These are phyloP conservation scores for Quercus berberidifolia DNA, from an alignment of 306 rosid species.

Conservation along the genomic window DNA sequence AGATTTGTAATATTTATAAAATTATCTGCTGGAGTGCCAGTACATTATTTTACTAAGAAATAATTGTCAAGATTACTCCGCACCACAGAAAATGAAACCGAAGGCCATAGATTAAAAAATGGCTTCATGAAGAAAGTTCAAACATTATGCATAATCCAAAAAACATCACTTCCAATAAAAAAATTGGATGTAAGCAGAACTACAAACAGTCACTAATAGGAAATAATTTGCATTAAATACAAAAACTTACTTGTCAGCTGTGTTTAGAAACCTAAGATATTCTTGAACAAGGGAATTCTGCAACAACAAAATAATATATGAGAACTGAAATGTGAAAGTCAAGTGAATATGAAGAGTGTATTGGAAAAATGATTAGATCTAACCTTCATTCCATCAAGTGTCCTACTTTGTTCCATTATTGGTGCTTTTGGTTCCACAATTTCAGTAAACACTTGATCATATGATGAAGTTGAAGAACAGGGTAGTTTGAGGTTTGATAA, in stretches of 20 bases:
- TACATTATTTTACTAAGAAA: too few relatives aligned
- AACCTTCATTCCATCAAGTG: slow-evolving; percentile 61
- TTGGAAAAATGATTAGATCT: background rate
- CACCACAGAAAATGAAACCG: too few relatives aligned
- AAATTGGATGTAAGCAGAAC: background rate
- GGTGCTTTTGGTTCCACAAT: slow-evolving; percentile 67
- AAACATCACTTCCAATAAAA: background rate
- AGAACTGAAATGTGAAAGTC: slow-evolving; percentile 8
- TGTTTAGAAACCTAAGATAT: slow-evolving; percentile 58
- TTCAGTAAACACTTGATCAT: slow-evolving; percentile 25
- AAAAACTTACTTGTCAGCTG: slow-evolving; percentile 77
- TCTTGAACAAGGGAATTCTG: slow-evolving; percentile 64
- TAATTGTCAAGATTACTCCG: background rate
- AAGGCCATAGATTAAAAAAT: background rate
- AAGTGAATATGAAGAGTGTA: background rate
- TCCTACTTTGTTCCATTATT: slow-evolving; percentile 20
- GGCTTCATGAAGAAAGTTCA: background rate
- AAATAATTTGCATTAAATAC: background rate
- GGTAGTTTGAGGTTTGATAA: slow-evolving; percentile 52
- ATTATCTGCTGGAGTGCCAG: background rate
- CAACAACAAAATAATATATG: slow-evolving; percentile 10
- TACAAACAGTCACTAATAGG: background rate
- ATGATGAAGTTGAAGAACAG: slow-evolving; percentile 39
- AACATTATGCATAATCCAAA: background rate
- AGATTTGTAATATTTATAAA: background rate